Conservation (phyloP, 179 eudicot species). For the Kewa caespitosa region DNA sequence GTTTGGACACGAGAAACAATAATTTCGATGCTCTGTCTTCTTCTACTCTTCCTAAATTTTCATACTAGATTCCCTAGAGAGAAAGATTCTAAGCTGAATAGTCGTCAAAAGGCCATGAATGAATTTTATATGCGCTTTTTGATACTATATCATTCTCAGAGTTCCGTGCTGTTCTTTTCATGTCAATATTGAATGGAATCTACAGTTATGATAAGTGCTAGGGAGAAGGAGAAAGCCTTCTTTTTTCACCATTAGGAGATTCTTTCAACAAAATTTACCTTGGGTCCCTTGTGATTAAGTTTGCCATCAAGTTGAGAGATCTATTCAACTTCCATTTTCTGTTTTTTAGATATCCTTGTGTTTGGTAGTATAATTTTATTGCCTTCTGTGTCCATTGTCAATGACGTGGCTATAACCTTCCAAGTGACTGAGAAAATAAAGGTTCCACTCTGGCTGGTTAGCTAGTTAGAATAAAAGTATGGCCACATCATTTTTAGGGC, state of each 20-base stretch:
- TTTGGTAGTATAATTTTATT: background rate
- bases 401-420: background rate
- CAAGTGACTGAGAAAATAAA: background rate
- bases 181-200: conserved; percentile 11
- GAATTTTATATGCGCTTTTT: background rate
- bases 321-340: background rate
- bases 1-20: conserved; percentile 23
- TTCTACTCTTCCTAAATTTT: background rate
- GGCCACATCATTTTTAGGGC: background rate
- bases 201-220: conserved; percentile 12
- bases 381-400: background rate
- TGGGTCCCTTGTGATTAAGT: background rate
- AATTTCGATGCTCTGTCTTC: background rate
- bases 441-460: background rate
- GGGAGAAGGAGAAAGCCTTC: conserved; percentile 16
- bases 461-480: background rate
- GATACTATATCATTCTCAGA: background rate
- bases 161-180: conserved; percentile 12
- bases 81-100: background rate
- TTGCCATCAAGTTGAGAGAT: background rate
- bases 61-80: background rate
- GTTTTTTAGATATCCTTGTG: background rate
- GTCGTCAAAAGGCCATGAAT: background rate
- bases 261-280: background rate
- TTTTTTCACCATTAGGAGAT: background rate